These are phyloP conservation scores for Beauveria varroae DNA, from an alignment of 2,329 filamentous ascomycete species.

Conservation along the genomic window DNA sequence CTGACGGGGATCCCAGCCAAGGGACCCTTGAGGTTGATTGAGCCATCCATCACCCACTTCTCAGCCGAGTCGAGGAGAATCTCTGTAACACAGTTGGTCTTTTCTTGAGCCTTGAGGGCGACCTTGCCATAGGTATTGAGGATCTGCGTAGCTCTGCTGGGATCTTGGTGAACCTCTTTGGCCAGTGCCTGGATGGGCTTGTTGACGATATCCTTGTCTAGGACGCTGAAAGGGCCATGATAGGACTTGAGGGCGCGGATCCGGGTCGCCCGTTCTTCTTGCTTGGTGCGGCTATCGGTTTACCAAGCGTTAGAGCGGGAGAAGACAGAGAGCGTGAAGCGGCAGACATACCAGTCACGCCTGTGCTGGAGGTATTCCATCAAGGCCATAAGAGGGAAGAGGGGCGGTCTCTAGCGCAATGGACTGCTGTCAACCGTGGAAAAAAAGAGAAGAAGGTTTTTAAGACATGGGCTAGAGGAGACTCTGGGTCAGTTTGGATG, in stretches of 20 bases:
- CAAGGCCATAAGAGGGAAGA: slow-evolving; percentile 19
- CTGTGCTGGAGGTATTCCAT: slow-evolving; percentile 61
- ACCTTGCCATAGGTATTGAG: slow-evolving; percentile 84
- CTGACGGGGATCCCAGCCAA: slow-evolving; percentile 82
- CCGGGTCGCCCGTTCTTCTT: slow-evolving; percentile 62
- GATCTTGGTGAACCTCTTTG: slow-evolving; percentile 63
- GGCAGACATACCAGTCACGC: slow-evolving; percentile 52
- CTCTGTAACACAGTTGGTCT: slow-evolving; percentile 87
- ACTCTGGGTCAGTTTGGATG: not conserved
- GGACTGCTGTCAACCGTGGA: not conserved
- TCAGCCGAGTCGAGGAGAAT: slow-evolving; percentile 74
- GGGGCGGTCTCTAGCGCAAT: not conserved
- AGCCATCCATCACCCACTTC: slow-evolving; percentile 53
- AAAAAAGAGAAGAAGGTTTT: not conserved
- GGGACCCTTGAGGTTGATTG: slow-evolving; percentile 68
- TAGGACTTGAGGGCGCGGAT: slow-evolving; percentile 63
- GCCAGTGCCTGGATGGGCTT: slow-evolving; percentile 74
- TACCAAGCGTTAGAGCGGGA: not conserved
- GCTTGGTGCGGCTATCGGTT: slow-evolving; percentile 62
- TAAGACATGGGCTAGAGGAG: not conserved
- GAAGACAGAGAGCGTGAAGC: not conserved
- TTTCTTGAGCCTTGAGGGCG: slow-evolving; percentile 71
- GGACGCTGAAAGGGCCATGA: slow-evolving; percentile 52
- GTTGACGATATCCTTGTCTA: slow-evolving; percentile 61
- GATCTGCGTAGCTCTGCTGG: slow-evolving; percentile 60